Base-by-base conservation (phyloP, 495 filamentous ascomycete species). In the Hypoxylon perforatum region DNA sequence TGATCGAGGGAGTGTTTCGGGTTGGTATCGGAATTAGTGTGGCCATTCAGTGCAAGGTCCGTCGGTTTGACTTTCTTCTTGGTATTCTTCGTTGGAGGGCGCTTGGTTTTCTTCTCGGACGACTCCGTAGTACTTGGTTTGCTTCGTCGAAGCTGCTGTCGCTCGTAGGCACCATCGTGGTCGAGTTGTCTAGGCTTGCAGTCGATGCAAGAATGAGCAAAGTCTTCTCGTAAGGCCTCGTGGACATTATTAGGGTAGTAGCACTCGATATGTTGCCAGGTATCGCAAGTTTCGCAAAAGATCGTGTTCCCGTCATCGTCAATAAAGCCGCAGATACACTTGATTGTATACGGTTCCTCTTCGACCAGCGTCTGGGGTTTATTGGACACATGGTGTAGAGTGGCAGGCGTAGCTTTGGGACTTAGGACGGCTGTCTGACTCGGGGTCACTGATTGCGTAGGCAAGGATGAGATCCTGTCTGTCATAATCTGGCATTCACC, bases 221-320 rank as follows among this genome's bases (percentile, higher is more conserved):
- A 87, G 45, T 84, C 82, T 38, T 80, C 77, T 67, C 88, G 85
- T 18, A 91, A 85, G 38, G 92, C 94, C 44, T 96, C 89, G 35
- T 87, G 84, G 55, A 82, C 73, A 49, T 84, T 85, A 51, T 87
- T 81, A 49, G 91, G 88, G 74, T 97, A 96, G 78, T 97, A 97
- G 79, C 95, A 99, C 69, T 92, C 86, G 64, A 96, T 94, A 78
- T 99, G 95, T 78, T 99, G 95, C 95, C 95, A 99, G 42, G 92
- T 96, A 73, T 97, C 91, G 80, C 95, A 99, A 57, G 80, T 82
- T 75, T 99, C 95, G 84, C 95, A 99, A 78, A 91, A 92, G 57
- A 99, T 95, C 57, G 96, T 99, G 76, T 90, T 92, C 72, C 96
- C 95, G 82, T 99, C 95, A 84, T 98, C 95, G 81, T 97, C 93